Percentiles rank a stretch among this genome's conserved stretches.
These are phyloP conservation scores for Mortierella sp. DNA, from an alignment of 371 early-diverging fungal species.

Conservation along the genomic window DNA sequence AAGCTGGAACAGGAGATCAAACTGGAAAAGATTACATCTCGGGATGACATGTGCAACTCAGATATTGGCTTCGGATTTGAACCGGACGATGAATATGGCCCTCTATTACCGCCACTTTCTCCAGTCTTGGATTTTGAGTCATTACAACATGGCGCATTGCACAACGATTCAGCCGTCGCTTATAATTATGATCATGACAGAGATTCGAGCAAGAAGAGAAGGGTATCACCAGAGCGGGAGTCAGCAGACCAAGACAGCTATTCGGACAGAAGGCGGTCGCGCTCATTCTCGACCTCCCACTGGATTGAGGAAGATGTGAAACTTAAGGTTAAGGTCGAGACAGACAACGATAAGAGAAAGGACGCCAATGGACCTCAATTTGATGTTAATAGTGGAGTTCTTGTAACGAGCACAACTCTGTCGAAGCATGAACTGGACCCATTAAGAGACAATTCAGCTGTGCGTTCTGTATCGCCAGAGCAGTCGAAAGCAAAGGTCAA, in stretches of 20 bases:
- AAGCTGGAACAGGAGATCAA: no score
- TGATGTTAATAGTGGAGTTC: neutral
- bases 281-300: conserved; percentile 17
- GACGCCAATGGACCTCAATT: neutral
- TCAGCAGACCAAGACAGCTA: conserved; percentile 7
- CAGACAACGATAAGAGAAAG: neutral
- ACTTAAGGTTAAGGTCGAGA: conserved; percentile 16
- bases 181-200: neutral
- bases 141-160: neutral
- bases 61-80: no score
- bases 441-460: no score
- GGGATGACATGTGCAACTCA: no score
- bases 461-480: neutral
- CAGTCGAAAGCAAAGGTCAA: neutral
- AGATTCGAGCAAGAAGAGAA: conserved; percentile 12
- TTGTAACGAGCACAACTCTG: neutral
- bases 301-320: conserved; percentile 19
- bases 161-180: neutral
- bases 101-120: no score
- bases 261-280: conserved; percentile 26
- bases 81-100: no score
- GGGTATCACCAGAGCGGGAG: conserved; percentile 15
- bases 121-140: no score
- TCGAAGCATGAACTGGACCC: no score
- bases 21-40: no score